Evolutionary conservation across 768 basidiomycete species (phyloP).

Genomic region (Macrocybe gigantea): DNA sequence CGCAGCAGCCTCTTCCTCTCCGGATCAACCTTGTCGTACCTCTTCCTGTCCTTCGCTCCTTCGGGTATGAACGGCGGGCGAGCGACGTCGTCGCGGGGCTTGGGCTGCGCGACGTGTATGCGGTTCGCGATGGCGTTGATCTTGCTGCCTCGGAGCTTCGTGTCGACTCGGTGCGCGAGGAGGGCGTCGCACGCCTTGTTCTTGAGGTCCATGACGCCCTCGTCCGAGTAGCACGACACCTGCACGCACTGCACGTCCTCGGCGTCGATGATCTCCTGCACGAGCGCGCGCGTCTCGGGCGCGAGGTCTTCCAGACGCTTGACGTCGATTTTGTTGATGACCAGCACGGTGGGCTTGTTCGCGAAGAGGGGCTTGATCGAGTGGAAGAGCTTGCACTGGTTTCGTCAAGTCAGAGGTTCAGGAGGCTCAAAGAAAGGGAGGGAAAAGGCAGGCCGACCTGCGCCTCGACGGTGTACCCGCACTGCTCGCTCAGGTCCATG

Average conservation of each 20-base stretch:
- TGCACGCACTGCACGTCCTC: slow-evolving; percentile 74
- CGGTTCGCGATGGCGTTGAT: slow-evolving; percentile 91
- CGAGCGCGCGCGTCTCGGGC: slow-evolving; percentile 67
- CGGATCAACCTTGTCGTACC: slow-evolving; percentile 86
- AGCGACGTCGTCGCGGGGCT: slow-evolving; percentile 84
- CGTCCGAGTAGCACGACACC: slow-evolving; percentile 93
- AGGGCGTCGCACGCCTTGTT: slow-evolving; percentile 94
- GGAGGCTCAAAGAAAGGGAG: neutral
- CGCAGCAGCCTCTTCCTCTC: slow-evolving; percentile 65
- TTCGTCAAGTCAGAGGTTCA: neutral
- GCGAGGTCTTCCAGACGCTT: slow-evolving; percentile 81
- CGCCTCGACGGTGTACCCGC: slow-evolving; percentile 95
- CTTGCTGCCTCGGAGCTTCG: slow-evolving; percentile 90
- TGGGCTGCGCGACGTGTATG: slow-evolving; percentile 92
- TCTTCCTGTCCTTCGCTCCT: slow-evolving; percentile 63
- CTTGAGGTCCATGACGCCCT: slow-evolving; percentile 96
- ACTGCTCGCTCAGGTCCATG: slow-evolving; percentile 98
- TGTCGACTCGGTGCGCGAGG: slow-evolving; percentile 90
- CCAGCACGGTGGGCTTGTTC: slow-evolving; percentile 89
- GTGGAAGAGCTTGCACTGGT: slow-evolving; percentile 94
- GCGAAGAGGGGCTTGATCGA: slow-evolving; percentile 97
- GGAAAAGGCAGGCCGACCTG: slow-evolving; percentile 49
- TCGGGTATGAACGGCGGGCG: slow-evolving; percentile 90
- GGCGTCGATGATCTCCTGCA: slow-evolving; percentile 79
- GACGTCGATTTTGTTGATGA: slow-evolving; percentile 98